A percentile compares a stretch with the other conserved stretches of the same genome.
Conservation (phyloP, 257 asterid species). For the Catharanthus roseus region DNA sequence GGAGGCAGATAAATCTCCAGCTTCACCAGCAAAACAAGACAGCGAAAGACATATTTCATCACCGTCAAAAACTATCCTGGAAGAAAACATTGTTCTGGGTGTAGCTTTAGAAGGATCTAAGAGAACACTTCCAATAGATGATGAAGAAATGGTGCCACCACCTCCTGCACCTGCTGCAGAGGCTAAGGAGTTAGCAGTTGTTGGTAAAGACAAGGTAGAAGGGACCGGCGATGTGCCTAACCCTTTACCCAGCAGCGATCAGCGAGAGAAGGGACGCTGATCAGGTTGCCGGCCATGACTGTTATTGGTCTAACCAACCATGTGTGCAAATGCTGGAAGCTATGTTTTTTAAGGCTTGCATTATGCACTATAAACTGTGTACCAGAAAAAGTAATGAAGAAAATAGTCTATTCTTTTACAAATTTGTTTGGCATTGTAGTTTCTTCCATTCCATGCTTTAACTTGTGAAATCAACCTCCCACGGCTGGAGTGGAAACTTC, state of each 20-base stretch:
- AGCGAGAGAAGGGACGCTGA: slow-evolving; percentile 16
- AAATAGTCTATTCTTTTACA: background rate
- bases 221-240: slow-evolving; percentile 18
- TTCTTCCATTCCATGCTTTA: background rate
- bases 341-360: slow-evolving; percentile 29
- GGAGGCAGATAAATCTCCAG: background rate
- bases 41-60: slow-evolving; percentile 17
- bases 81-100: slow-evolving; percentile 33
- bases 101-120: slow-evolving; percentile 35
- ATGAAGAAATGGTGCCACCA: slow-evolving; percentile 23
- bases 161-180: slow-evolving; percentile 14
- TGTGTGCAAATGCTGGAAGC: slow-evolving; percentile 29
- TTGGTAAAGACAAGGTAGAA: slow-evolving; percentile 27
- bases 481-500: too few relatives aligned
- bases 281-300: background rate
- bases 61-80: slow-evolving; percentile 19
- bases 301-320: slow-evolving; percentile 9
- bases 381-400: background rate
- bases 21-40: slow-evolving; percentile 22
- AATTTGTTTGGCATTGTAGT: background rate
- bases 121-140: slow-evolving; percentile 33
- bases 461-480: too few relatives aligned
- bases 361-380: slow-evolving; percentile 17
- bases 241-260: slow-evolving; percentile 18
- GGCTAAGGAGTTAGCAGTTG: slow-evolving; percentile 26